phyloP scores from a whole-genome alignment of 495 filamentous ascomycete genomes.

The Neurospora sp. region DNA sequence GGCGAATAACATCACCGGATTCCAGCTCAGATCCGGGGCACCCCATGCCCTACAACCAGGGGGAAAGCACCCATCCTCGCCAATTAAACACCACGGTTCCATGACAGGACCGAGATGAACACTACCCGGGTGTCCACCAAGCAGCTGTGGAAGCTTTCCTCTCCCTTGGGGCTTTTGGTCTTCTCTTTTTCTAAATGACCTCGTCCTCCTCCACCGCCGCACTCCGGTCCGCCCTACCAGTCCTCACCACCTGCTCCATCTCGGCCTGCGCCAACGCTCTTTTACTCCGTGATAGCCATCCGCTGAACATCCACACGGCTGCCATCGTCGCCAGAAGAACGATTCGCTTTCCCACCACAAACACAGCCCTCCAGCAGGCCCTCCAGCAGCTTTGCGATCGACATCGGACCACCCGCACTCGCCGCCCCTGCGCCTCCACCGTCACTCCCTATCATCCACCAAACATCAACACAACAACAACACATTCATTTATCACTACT shows the following conservation, averaged over 20 bases:
- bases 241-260: constrained; percentile 18
- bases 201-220: constrained; percentile 14
- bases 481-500: constrained; percentile 10
- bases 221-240: neutral
- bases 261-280: constrained; percentile 28
- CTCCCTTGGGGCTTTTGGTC: neutral
- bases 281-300: constrained; percentile 23
- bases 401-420: constrained; percentile 14
- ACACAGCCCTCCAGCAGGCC: neutral
- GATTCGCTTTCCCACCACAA: constrained; percentile 10
- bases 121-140: neutral
- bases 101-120: constrained; percentile 6
- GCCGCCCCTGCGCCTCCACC: constrained; percentile 10
- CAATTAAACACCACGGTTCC: neutral
- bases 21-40: neutral
- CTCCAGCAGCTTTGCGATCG: constrained; percentile 1
- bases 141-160: constrained; percentile 1
- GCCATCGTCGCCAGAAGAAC: constrained; percentile 25
- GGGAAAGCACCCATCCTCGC: neutral
- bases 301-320: constrained; percentile 23
- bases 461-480: constrained; percentile 3
- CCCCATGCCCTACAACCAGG: neutral
- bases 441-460: constrained; percentile 19
- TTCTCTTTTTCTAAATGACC: constrained; percentile 22
- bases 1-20: neutral